These are phyloP conservation scores for Erythrophleum fordii DNA, from an alignment of 306 rosid species.

Conservation along the genomic window DNA sequence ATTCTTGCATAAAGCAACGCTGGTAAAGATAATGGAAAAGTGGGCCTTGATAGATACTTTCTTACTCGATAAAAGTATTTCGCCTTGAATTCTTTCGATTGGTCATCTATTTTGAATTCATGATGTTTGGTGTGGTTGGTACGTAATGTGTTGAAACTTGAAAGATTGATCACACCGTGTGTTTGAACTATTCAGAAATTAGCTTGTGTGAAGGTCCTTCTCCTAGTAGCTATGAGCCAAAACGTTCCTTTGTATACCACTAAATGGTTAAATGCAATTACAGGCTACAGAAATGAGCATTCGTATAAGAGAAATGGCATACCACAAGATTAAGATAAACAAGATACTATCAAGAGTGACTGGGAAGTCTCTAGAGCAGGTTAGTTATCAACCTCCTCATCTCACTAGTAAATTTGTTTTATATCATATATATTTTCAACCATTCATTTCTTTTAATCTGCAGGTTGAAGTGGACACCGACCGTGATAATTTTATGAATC, in stretches of 20 bases:
- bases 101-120: neutral
- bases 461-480: constrained; percentile 84
- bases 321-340: constrained; percentile 87
- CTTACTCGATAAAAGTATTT: neutral
- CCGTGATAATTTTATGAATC: constrained; percentile 89
- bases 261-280: constrained; percentile 32
- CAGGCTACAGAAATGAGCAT: constrained; percentile 84
- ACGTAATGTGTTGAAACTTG: neutral
- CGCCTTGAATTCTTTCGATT: neutral
- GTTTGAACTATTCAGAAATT: neutral
- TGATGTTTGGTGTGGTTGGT: neutral
- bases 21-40: neutral
- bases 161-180: neutral
- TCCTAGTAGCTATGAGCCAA: constrained; percentile 5
- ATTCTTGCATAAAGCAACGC: neutral
- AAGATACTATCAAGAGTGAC: constrained; percentile 86
- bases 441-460: constrained; percentile 19
- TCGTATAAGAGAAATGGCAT: constrained; percentile 82
- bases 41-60: neutral
- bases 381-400: constrained; percentile 35
- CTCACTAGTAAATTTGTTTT: neutral
- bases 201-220: constrained; percentile 1
- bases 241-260: constrained; percentile 3
- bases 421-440: neutral
- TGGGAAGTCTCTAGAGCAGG: constrained; percentile 81